A percentile compares a stretch with the other conserved stretches of the same genome.
Conservation (phyloP, 2,329 filamentous ascomycete genomes). For the Colletotrichum godetiae region DNA sequence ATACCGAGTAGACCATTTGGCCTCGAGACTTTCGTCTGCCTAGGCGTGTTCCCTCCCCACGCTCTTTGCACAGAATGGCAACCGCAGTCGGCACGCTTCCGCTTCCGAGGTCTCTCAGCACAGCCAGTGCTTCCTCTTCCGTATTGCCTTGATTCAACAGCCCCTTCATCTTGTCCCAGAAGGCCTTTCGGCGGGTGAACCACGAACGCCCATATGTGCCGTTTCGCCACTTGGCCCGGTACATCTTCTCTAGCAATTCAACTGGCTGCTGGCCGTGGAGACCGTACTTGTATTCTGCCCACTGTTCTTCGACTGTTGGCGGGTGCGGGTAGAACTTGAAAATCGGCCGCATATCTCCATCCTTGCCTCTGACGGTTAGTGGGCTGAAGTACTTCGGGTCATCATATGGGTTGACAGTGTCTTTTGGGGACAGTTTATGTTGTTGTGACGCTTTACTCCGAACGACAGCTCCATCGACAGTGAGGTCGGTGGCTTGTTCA, state of each 20-base stretch:
- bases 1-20: background rate
- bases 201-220: constrained; percentile 22
- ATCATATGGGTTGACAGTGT: constrained; percentile 6
- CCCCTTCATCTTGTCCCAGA: constrained; percentile 30
- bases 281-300: constrained; percentile 34
- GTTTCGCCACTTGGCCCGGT: constrained; percentile 31
- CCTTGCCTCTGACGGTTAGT: background rate
- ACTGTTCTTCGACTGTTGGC: constrained; percentile 28
- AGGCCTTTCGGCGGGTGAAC: constrained; percentile 32
- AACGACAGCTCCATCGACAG: no score
- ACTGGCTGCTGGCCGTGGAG: constrained; percentile 22
- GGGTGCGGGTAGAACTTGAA: constrained; percentile 28
- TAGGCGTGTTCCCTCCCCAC: background rate
- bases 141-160: constrained; percentile 13
- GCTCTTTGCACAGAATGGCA: constrained; percentile 3
- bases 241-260: constrained; percentile 22
- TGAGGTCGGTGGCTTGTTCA: background rate
- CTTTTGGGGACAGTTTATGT: background rate
- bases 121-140: constrained; percentile 19
- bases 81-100: constrained; percentile 17
- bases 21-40: background rate
- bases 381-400: constrained; percentile 26
- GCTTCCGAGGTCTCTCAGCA: background rate
- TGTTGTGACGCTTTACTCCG: background rate
- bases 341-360: constrained; percentile 17